These are phyloP conservation scores for Coemansia guatemalensis DNA, from an alignment of 192 early-diverging fungal genomes.

Conservation along the genomic window DNA sequence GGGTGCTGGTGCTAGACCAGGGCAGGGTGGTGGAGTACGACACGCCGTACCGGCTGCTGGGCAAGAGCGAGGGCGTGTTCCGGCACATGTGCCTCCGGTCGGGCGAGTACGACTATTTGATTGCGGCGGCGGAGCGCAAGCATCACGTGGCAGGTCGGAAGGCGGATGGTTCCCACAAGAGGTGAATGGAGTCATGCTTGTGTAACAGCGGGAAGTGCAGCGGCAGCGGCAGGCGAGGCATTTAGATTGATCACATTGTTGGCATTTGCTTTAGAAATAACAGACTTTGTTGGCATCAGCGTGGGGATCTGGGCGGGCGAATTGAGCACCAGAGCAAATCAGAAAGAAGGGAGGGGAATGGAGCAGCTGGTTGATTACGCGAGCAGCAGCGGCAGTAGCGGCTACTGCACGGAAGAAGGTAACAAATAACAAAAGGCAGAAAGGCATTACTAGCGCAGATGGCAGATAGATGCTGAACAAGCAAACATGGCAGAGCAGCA, in stretches of 20 bases:
- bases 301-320: neutral
- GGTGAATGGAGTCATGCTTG: neutral
- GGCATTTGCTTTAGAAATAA: neutral
- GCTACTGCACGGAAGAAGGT: slow-evolving; percentile 17
- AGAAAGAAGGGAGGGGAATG: slow-evolving; percentile 8
- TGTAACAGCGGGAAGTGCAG: neutral
- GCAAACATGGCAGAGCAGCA: neutral
- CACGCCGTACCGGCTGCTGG: slow-evolving; percentile 61
- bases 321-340: neutral
- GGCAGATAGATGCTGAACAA: neutral
- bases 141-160: slow-evolving; percentile 18
- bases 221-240: neutral
- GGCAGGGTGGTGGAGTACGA: slow-evolving; percentile 72
- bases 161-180: neutral
- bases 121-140: slow-evolving; percentile 62
- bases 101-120: slow-evolving; percentile 74
- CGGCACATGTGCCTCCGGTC: slow-evolving; percentile 78
- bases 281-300: neutral
- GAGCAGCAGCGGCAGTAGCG: slow-evolving; percentile 28
- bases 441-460: slow-evolving; percentile 2
- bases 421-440: slow-evolving; percentile 12
- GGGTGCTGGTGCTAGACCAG: slow-evolving; percentile 75
- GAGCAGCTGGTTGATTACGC: slow-evolving; percentile 37
- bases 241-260: slow-evolving; percentile 1
- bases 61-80: slow-evolving; percentile 51